Evolutionary conservation across 805 yeast species (phyloP), one percentile per base, ranked within the genome.

Genomic region (Pichia heedii): DNA sequence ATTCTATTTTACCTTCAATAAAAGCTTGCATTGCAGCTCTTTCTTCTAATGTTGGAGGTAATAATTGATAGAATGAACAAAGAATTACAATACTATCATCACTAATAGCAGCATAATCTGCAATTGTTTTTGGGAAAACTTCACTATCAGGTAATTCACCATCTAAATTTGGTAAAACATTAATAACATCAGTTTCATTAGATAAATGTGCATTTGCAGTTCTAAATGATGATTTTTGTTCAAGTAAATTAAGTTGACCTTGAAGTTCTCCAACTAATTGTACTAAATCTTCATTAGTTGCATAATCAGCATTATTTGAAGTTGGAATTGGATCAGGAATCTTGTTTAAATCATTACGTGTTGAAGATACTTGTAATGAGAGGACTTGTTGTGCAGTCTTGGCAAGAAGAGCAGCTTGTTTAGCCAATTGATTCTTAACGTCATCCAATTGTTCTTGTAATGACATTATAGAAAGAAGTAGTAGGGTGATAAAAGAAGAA

Each of bases 181-280:
- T 84, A n/a, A 87, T 55, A 7, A 59, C 49, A 16, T 70, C 77
- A 15, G 64, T 64, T 11, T 63, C 61, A 0, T 60, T 57, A 0
- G 56, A 52, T 44, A 78, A 67, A 22, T 71, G 69, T 1, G 84
- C 67, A 57, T 88, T 88, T 49, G 76, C 73, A 4, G 79, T 66
- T 60, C 97, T 71, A 50, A 84, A 71, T 36, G 84, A 73, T 16
- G 83, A 74, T 52, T 95, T 73, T 51, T 84, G 85, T 57, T 89
- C 97, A 29, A 84, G 59, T 21, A 73, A 67, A 42, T 84, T 89
- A 55, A 89, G 70, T 63, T 89, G 97, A 9, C 85, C 84, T 62
- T 89, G 97, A 44, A 89, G 66, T 61, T 89, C 97, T 11, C 85
- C 86, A 13, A 88, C 97, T 37, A 89, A 68, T 57, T 86, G 90